Evolutionary conservation across 805 yeast genomes (phyloP), one percentile per base, ranked within the genome.

Genomic region (Metschnikowia baotianmanensis): DNA sequence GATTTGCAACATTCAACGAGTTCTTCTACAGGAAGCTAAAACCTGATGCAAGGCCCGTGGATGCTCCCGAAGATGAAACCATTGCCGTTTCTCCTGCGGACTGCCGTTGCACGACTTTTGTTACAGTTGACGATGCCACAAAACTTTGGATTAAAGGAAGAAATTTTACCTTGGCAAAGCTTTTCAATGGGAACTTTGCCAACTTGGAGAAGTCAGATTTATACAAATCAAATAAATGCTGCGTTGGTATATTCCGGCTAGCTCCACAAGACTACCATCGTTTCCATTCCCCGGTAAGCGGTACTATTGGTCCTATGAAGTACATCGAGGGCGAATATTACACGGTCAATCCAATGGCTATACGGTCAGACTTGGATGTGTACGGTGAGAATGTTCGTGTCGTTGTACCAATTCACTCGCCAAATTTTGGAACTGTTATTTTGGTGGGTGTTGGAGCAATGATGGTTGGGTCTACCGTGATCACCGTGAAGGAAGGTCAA

Each of bases 201-300:
- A 55, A 55, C 21, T 77, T 75, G 47, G 74, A 73, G 26, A 50
- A 55, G 17, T 51, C 66, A 2, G 62, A 63, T 37, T 42, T 68
- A 21, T 65, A 51, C 51, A 59, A 59, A 39, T 51, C 67, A 1
- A 56, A 53, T 5, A 61, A 67, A 12, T 84, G 88, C 30, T 68
- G 89, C 3, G 61, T 90, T 31, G 90, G 84, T 0, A 77, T 91
- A 2, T 91, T 91, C 61, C 67, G 99, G 42, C 67, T 91, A 31
- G 98, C 99, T 0, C 99, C 99, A 1, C 99, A 91, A 59, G 99
- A 91, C 59, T 91, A 91, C 57, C 99, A 91, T 58, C 69, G 99
- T 32, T 90, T 91, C 62, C 99, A 91, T 59, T 74, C 79, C 12
- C 96, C 97, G 0, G 90, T 93, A 2, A 76, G 74, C 43, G 98